Evolutionary conservation across 495 filamentous ascomycete genomes (phyloP).

Genomic region (Xylaria grammica): DNA sequence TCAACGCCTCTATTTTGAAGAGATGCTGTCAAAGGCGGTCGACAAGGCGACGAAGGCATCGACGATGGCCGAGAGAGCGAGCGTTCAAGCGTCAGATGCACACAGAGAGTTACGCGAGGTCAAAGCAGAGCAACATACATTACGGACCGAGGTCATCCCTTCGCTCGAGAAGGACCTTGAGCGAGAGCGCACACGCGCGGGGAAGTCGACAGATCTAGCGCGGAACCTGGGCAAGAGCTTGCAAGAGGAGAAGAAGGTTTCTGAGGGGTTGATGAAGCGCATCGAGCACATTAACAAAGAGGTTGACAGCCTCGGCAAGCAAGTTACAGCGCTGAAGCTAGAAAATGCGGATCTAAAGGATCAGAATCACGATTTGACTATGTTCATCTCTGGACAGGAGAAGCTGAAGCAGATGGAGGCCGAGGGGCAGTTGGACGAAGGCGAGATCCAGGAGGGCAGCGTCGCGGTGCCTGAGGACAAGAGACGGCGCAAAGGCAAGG

Average conservation of each 20-base stretch:
- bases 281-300: constrained; percentile 71
- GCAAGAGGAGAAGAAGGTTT: constrained; percentile 87
- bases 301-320: constrained; percentile 56
- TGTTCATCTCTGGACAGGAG: constrained; percentile 85
- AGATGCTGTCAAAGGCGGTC: constrained; percentile 85
- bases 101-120: constrained; percentile 56
- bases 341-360: constrained; percentile 73
- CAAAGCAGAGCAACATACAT: constrained; percentile 57
- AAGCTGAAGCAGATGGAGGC: constrained; percentile 73
- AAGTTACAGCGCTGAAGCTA: constrained; percentile 58
- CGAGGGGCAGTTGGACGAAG: constrained; percentile 64
- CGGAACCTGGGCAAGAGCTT: constrained; percentile 75
- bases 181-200: constrained; percentile 68
- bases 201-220: constrained; percentile 76
- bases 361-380: constrained; percentile 86
- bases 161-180: constrained; percentile 71
- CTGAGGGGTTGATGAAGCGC: constrained; percentile 74
- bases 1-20: constrained; percentile 93
- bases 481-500: constrained; percentile 61
- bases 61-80: constrained; percentile 66
- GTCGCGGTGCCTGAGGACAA: constrained; percentile 57
- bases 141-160: constrained; percentile 65
- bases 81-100: constrained; percentile 56
- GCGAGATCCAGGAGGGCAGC: constrained; percentile 55
- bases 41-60: constrained; percentile 85